Base-by-base conservation (phyloP, 1,284 basidiomycete species). In the Pseudozyma hubeiensis region DNA sequence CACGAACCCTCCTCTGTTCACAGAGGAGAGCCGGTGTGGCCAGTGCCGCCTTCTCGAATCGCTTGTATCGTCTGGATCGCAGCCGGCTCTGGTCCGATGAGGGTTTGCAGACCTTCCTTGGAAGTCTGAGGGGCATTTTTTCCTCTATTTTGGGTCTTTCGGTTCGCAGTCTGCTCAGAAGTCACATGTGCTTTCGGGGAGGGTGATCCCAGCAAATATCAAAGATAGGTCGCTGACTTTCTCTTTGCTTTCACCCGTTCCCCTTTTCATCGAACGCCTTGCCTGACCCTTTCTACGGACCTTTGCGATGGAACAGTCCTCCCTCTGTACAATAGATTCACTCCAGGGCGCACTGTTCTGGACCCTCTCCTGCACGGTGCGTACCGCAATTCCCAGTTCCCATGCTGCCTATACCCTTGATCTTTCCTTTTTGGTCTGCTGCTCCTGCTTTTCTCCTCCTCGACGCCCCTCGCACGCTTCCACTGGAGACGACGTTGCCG, bases 41-140 rank as follows among this genome's bases (percentile, higher is more conserved):
- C 76, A 82, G 82, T 72, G 80, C 75, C 62, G 75, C 72, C 44
- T 55, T 67, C 53, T 66, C 63, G 68, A 69, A 76, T 80, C 76
- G 81, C 70, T 81, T 77, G 82, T 60, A 81, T 84, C 77, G 79
- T 60, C 53, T 67, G 79, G 80, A 79, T 84, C 34, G 82, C 71
- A 82, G 82, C 82, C 80, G 70, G 80, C 80, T 76, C 71, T 84
- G 82, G 77, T 77, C 64, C 61, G 73, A 81, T 84, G 82, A 84
- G 82, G 81, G 82, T 74, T 77, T 72, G 66, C 77, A 81, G 81
- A 83, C 82, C 82, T 84, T 84, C 82, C 82, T 84, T 84, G 82
- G 82, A 84, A 83, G 82, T 84, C 82, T 82, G 82, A 84, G 79
- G 75, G 58, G 67, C 44, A 45, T 55, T 46, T 52, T 35, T 13